Conservation (phyloP, 768 basidiomycete species). For the Xanthoconium stramineum region DNA sequence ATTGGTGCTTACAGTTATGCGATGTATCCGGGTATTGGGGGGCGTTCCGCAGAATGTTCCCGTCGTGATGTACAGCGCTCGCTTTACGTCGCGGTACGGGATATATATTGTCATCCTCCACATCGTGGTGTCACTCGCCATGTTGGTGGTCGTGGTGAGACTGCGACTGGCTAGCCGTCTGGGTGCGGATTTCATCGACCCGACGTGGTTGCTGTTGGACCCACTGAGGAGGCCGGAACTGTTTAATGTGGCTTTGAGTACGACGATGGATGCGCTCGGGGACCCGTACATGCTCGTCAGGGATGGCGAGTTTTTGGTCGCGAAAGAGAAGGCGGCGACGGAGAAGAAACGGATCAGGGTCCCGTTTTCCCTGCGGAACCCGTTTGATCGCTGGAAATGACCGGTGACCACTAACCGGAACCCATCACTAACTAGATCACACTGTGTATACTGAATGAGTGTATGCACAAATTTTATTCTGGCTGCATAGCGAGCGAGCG, state of each 20-base stretch:
- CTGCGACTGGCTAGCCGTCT: conserved; percentile 5
- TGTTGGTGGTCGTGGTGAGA: conserved; percentile 6
- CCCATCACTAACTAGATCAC: too few species aligned
- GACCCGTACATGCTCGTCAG: conserved; percentile 6
- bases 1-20: conserved; percentile 10
- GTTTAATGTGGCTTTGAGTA: conserved; percentile 7
- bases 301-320: neutral
- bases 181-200: conserved; percentile 5
- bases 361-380: too few species aligned
- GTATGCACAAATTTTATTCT: too few species aligned
- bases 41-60: too few species aligned
- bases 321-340: neutral
- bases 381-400: neutral
- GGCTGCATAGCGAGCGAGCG: too few species aligned
- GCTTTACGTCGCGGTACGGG: neutral
- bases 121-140: conserved; percentile 7
- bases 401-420: too few species aligned
- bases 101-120: conserved; percentile 6
- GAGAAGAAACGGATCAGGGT: too few species aligned
- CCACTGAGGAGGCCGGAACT: conserved; percentile 9
- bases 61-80: too few species aligned
- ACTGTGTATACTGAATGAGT: too few species aligned
- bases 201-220: conserved; percentile 12
- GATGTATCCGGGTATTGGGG: neutral
- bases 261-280: neutral